Conservation (phyloP, 441 rosid species). For the Gossypium trilobum region DNA sequence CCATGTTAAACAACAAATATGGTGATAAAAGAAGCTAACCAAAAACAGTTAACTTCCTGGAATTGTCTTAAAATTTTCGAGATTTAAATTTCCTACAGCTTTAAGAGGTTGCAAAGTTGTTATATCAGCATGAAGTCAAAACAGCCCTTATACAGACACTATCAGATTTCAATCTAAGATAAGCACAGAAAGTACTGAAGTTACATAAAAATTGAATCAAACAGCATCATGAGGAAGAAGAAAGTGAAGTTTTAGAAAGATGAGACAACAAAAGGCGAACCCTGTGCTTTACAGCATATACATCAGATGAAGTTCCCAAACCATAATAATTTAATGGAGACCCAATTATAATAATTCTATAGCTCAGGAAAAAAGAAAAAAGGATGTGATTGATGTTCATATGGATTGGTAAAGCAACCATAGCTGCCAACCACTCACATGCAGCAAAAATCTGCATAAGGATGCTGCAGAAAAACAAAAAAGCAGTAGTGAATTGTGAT, state of each 20-base stretch:
- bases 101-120: neutral
- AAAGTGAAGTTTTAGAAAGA: neutral
- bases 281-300: neutral
- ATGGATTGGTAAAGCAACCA: neutral
- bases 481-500: neutral
- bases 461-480: neutral
- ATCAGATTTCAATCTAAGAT: neutral
- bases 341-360: neutral
- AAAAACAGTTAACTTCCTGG: neutral
- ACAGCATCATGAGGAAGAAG: neutral
- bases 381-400: neutral
- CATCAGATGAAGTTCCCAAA: neutral
- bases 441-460: neutral
- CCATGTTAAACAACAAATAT: slow-evolving; percentile 15
- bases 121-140: neutral
- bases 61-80: neutral
- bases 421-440: neutral
- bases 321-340: neutral
- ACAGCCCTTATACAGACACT: neutral
- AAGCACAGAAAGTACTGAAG: neutral
- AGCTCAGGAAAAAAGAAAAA: neutral
- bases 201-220: neutral
- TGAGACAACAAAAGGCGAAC: neutral
- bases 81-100: neutral
- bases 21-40: neutral